Base-by-base conservation (phyloP, 805 yeast genomes). In the Debaryomyces tyrocola region DNA sequence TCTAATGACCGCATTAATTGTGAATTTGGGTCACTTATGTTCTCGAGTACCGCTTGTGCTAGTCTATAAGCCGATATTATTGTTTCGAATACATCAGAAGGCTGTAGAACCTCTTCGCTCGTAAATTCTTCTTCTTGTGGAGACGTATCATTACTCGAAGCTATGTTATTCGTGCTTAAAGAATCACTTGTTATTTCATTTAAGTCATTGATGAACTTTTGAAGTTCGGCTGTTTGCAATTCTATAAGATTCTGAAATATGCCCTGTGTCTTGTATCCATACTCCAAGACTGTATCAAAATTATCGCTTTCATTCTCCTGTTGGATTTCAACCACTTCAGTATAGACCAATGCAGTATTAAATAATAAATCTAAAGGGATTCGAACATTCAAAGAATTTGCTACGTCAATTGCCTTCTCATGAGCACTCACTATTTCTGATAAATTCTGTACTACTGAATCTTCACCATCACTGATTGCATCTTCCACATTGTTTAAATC, bases 281-380 rank as follows among this genome's bases (percentile, higher is more conserved):
- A 47, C 0, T 50, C 47, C 10, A 61, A 17, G 4, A 64, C 43
- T 28, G 59, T 17, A 10, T 31, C 27, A 38, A 55, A 52, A 21
- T 46, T 52, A 6, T 52, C 33, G 4, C 51, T 53, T 10, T 44
- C 43, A 21, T 56, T 51, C 18, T 60, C 59, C 28, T 63, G 66
- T 4, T 56, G 58, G 11, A 53, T 61, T 44, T 79, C 84, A 33
- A 78, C 59, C 8, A 66, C 66, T 50, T 79, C 82, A 27, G 72
- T 69, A 51, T 76, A 76, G 6, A 74, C 78, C 37, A 79, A 55
- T 0, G 74, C 79, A 9, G 73, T 59, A 50, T 79, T 80, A 57
- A 66, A 78, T 27, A 70, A 58, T 40, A 79, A 61, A 52, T 80
- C 84, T 60, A 67, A 59, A 3, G 75, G 69, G 4, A 56, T 48